Conservation (phyloP, 306 rosid genomes). For the Sphenostylis stenocarpa region DNA sequence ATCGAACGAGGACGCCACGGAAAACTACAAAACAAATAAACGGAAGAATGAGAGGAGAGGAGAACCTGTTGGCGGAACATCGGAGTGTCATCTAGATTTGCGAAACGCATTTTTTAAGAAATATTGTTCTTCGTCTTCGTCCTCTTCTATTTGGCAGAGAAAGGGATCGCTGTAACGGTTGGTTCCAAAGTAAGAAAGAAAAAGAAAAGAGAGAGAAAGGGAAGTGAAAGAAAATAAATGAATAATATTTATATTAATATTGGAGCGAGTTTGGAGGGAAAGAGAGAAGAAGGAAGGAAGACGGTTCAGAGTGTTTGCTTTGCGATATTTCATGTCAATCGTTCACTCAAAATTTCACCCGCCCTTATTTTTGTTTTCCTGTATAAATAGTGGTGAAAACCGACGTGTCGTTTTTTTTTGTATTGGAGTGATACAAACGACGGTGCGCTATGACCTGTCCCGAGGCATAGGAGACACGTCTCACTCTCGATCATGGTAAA, state of each 20-base stretch:
- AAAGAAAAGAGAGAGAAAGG: not conserved
- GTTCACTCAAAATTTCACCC: not conserved
- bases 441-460: not conserved
- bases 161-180: not conserved
- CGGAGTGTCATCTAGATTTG: conserved; percentile 58
- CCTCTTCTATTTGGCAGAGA: conserved; percentile 8
- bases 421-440: not conserved
- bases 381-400: not conserved
- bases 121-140: not conserved
- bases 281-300: not conserved
- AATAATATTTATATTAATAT: not conserved
- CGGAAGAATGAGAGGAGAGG: not conserved
- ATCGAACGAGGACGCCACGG: not conserved
- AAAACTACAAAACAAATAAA: not conserved
- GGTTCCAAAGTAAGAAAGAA: not conserved
- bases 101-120: conserved; percentile 44
- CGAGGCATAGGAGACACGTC: not conserved
- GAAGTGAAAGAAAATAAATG: not conserved
- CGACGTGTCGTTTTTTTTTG: not conserved
- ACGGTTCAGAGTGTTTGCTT: conserved; percentile 1
- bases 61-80: conserved; percentile 65
- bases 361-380: not conserved
- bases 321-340: conserved; percentile 17
- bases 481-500: not conserved
- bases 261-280: not conserved